Evolutionary conservation across 2,329 filamentous ascomycete genomes (phyloP), one percentile per base, ranked within the genome.

Genomic region (Stachybotrys chartarum): DNA sequence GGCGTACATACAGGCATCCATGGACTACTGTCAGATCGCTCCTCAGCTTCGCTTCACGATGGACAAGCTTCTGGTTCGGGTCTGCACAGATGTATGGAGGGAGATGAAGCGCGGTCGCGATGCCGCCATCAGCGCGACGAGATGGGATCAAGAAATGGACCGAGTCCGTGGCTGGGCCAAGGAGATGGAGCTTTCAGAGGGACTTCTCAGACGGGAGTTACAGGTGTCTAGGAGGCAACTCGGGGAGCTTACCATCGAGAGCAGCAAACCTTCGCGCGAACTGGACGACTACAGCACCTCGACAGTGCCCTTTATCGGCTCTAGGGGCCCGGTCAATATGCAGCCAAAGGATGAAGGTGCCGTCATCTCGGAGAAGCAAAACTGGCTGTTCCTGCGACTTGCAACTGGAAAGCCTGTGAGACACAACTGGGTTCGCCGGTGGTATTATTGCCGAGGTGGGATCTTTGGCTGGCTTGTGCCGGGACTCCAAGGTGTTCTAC

Each of bases 391-490:
- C 69, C 70, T 96, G 62, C 82, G 91, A 53, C 89, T 86, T 1
- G 76, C 92, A 7, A 86, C 89, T 1, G 92, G 91, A 42, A 97
- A 97, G 70, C 93, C 93, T 0, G 89, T 91, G 14, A 81, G 93
- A 58, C 91, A 91, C n/a, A 82, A 84, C 46, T 99, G 94, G 94
- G 82, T 91, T 30, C 83, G 91, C 57, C 82, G 93, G 54, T 99
- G 94, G 94, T 96, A 94, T 67, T 97, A 96, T 69, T 87, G 96
- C 63, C 92, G 93, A 60, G 87, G 96, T 66, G 93, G 94, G 45
- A 94, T 97, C 56, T 97, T 99, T 70, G 94, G 94, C 24, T 97
- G 91, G 85, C 79, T 99, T 6, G 83, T 94, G 18, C 91, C 95
- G 64, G 89, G 90, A 4, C 77, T 84, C 0, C 85, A 92, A 56